Conservation (phyloP, 257 asterid genomes). For the Penstemon newberryi region DNA sequence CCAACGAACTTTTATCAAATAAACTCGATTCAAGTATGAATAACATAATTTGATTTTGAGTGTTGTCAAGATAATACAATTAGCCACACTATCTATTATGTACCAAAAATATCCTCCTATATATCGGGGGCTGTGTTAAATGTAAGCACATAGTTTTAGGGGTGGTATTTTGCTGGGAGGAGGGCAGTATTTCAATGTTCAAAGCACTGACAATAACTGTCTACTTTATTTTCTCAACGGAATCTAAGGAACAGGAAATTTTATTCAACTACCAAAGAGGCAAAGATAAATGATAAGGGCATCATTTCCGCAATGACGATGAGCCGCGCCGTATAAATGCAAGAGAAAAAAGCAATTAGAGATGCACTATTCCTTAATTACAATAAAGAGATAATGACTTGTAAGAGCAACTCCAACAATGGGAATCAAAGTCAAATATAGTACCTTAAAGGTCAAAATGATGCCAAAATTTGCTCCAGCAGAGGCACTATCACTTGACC, state of each 20-base stretch:
- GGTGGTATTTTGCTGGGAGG: background rate
- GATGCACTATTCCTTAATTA: constrained; percentile 13
- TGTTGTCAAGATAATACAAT: too few relatives aligned
- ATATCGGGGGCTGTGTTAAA: too few relatives aligned
- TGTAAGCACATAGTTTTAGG: background rate
- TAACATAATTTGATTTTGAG: too few relatives aligned
- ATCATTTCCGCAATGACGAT: background rate
- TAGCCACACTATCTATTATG: too few relatives aligned
- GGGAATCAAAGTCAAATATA: too few relatives aligned
- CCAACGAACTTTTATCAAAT: too few relatives aligned
- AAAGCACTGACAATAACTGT: constrained; percentile 1
- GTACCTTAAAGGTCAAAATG: too few relatives aligned
- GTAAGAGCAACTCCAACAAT: too few relatives aligned
- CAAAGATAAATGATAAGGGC: background rate
- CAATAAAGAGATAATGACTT: constrained; percentile 29
- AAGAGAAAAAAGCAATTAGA: background rate
- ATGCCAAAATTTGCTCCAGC: too few relatives aligned
- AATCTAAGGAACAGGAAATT: background rate
- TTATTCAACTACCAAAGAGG: background rate
- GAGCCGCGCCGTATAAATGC: constrained; percentile 40
- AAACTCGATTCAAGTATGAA: too few relatives aligned
- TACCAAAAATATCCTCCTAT: too few relatives aligned
- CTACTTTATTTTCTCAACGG: background rate
- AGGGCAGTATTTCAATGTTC: background rate
- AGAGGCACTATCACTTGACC: too few relatives aligned